phyloP scores from a whole-genome alignment of 2,329 filamentous ascomycete species.

The Gnomoniopsis sp. region DNA sequence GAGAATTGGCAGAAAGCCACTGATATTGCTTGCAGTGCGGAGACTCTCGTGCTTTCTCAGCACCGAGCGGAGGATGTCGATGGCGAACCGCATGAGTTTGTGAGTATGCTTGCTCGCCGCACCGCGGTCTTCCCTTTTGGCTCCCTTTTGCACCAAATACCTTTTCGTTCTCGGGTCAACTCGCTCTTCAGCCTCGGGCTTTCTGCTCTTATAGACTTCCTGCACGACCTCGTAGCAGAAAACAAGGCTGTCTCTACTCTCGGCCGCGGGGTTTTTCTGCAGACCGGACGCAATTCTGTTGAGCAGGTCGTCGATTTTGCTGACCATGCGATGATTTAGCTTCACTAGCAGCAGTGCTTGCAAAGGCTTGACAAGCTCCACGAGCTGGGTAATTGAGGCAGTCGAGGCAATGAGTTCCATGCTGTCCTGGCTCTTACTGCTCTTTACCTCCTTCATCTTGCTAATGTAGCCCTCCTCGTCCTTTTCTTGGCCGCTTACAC shows the following conservation, averaged over 20 bases:
- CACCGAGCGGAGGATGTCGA: constrained; percentile 83
- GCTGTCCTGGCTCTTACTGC: constrained; percentile 95
- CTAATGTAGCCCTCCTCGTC: constrained; percentile 93
- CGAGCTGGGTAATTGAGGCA: constrained; percentile 70
- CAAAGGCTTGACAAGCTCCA: constrained; percentile 73
- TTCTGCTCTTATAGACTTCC: constrained; percentile 70
- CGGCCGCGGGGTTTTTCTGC: constrained; percentile 73
- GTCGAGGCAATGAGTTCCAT: constrained; percentile 89
- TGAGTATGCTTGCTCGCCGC: constrained; percentile 75
- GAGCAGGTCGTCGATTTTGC: constrained; percentile 87
- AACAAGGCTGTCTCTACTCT: constrained; percentile 77
- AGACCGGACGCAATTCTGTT: constrained; percentile 80
- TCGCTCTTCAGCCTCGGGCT: constrained; percentile 47
- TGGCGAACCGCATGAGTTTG: constrained; percentile 83
- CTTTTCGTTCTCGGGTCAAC: constrained; percentile 62
- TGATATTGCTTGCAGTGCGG: constrained; percentile 73
- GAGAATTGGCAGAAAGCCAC: constrained; percentile 83
- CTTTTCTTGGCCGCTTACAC: constrained; percentile 88
- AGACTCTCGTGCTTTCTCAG: constrained; percentile 81
- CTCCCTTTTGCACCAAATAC: constrained; percentile 77
- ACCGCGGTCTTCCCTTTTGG: constrained; percentile 70
- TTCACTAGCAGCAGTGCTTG: constrained; percentile 78
- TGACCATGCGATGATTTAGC: constrained; percentile 75
- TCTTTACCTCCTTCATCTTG: constrained; percentile 97
- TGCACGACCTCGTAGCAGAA: constrained; percentile 96